These are phyloP conservation scores for Sclerotinia trifoliorum DNA, from an alignment of 2,329 filamentous ascomycete genomes.

Conservation along the genomic window DNA sequence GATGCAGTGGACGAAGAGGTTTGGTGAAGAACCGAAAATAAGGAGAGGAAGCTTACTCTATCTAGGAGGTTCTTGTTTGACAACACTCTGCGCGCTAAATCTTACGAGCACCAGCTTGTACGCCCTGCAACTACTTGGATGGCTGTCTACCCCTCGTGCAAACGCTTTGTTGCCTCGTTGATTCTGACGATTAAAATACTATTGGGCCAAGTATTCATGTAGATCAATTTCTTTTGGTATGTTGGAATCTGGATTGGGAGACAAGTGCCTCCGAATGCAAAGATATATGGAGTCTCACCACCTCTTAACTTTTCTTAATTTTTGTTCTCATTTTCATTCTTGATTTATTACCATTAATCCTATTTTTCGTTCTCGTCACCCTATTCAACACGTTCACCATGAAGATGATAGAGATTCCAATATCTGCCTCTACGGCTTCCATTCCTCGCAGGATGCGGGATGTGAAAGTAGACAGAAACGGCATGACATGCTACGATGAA, in stretches of 20 bases:
- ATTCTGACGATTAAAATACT: not conserved
- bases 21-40: not conserved
- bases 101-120: not conserved
- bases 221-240: not conserved
- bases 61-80: not conserved
- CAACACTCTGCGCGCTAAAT: slow-evolving; percentile 1
- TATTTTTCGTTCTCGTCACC: not conserved
- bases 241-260: not conserved
- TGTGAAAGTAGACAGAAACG: slow-evolving; percentile 7
- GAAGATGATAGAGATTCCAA: slow-evolving; percentile 20
- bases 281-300: not conserved
- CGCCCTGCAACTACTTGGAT: not conserved
- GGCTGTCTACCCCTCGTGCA: not conserved
- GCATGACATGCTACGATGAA: slow-evolving; percentile 25
- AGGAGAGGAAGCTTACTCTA: not conserved
- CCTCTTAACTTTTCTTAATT: not conserved
- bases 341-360: not conserved
- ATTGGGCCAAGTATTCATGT: slow-evolving; percentile 13
- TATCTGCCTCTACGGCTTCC: slow-evolving; percentile 2
- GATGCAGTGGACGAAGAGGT: not conserved
- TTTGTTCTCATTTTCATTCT: not conserved
- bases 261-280: not conserved
- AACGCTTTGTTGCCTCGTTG: not conserved
- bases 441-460: slow-evolving; percentile 3
- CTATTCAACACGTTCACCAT: not conserved